Evolutionary conservation across 2,329 filamentous ascomycete species (phyloP), one percentile per base, ranked within the genome.

Genomic region (Basipetospora chlamydospora): DNA sequence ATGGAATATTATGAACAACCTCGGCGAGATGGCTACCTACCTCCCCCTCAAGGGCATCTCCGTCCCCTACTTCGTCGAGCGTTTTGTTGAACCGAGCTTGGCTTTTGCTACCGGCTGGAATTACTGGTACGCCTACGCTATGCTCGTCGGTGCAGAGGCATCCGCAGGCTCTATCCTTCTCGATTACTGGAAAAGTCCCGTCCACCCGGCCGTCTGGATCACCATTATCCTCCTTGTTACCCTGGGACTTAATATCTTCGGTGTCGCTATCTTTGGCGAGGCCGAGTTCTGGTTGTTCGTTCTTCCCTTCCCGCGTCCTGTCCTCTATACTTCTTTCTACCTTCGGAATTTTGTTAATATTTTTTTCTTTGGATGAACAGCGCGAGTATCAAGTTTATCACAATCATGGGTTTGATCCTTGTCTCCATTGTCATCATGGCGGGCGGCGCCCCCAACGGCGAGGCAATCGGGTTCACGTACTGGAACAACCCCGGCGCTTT

Each of bases 281-380:
- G 63, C 69, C 31, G 72, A 77, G 48, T 76, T 77, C 47, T 67
- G 67, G 59, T 74, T 75, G n/a, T n/a, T n/a, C n/a, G n/a, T n/a
- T n/a, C n/a, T n/a, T n/a, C n/a, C n/a, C n/a, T n/a, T n/a, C n/a
- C n/a, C n/a, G n/a, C 43, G n/a, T n/a, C n/a, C n/a, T n/a, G n/a
- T n/a, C n/a, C n/a, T n/a, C n/a, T n/a, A n/a, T n/a, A n/a, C n/a
- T n/a, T n/a, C n/a, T n/a, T n/a, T n/a, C n/a, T n/a, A n/a, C n/a
- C n/a, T n/a, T n/a, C n/a, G n/a, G n/a, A n/a, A n/a, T n/a, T n/a
- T n/a, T n/a, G n/a, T n/a, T n/a, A n/a, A n/a, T n/a, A n/a, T n/a
- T n/a, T n/a, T n/a, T n/a, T n/a, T n/a, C n/a, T n/a, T n/a, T n/a
- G n/a, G n/a, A n/a, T n/a, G n/a, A n/a, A n/a, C n/a, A n/a, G n/a